Conservation (phyloP, 2,329 filamentous ascomycete genomes). For the Colletotrichum sp. region DNA sequence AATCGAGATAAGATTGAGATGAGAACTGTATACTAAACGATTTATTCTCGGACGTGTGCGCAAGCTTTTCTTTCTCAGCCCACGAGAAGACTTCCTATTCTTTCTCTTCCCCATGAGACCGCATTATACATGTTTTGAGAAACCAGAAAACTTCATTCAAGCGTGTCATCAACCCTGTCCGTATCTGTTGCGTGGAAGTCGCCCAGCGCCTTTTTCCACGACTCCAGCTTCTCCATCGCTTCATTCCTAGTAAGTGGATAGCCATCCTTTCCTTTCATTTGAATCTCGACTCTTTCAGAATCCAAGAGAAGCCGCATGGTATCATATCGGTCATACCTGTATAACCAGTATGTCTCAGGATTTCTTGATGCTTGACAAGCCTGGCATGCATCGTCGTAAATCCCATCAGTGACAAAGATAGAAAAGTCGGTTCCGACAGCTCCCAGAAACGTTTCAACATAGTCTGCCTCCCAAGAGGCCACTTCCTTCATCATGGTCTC, state of each 20-base stretch:
- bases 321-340: background rate
- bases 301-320: accelerated
- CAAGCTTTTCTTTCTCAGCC: no score
- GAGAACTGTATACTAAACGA: no score
- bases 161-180: no score
- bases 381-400: background rate
- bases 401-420: background rate
- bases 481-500: background rate
- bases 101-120: no score
- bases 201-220: background rate
- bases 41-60: no score
- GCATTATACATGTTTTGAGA: no score
- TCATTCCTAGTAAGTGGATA: background rate
- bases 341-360: accelerated
- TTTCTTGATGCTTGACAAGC: background rate
- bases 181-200: background rate
- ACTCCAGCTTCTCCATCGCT: background rate
- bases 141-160: no score
- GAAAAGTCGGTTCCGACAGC: no score
- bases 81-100: no score
- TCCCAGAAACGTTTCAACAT: no score
- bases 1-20: no score
- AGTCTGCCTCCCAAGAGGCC: no score
- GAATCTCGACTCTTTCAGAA: background rate
- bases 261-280: background rate